Percentiles rank a stretch among this genome's conserved stretches.
Evolutionary conservation across 441 rosid species (phyloP).

Genomic region (Daphne laureola): DNA sequence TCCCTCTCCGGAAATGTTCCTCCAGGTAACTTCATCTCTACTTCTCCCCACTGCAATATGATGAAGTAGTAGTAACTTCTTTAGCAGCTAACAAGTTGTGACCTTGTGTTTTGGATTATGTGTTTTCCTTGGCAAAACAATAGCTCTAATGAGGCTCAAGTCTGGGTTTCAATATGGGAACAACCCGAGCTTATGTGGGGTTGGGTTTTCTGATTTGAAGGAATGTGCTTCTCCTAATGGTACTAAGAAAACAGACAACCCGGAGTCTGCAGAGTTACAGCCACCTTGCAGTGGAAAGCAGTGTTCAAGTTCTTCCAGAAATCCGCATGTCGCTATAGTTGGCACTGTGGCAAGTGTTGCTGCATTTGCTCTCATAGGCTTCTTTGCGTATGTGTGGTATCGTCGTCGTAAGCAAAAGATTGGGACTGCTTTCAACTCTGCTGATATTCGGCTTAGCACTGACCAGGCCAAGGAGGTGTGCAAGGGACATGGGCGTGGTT

Average conservation of each 20-base stretch:
- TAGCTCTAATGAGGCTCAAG: constrained; percentile 64
- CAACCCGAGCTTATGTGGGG: constrained; percentile 72
- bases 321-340: constrained; percentile 28
- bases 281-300: constrained; percentile 29
- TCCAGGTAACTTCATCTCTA: constrained; percentile 36
- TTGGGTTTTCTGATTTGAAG: constrained; percentile 46
- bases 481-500: constrained; percentile 41
- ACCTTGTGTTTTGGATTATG: not conserved
- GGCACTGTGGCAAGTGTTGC: constrained; percentile 40
- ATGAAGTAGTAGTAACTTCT: too few species aligned
- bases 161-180: constrained; percentile 58
- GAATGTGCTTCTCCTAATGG: constrained; percentile 39
- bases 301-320: constrained; percentile 34
- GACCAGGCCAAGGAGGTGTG: constrained; percentile 59
- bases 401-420: constrained; percentile 75
- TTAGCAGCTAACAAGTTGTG: constrained; percentile 1
- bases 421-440: constrained; percentile 46
- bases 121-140: constrained; percentile 24
- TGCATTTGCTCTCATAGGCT: constrained; percentile 30
- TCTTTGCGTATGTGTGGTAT: constrained; percentile 39
- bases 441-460: constrained; percentile 58
- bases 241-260: constrained; percentile 32
- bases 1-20: constrained; percentile 77
- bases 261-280: constrained; percentile 53
- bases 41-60: not conserved